Base-by-base conservation (phyloP, 1,139 yeast species). In the Sporopachydermia cereana region DNA sequence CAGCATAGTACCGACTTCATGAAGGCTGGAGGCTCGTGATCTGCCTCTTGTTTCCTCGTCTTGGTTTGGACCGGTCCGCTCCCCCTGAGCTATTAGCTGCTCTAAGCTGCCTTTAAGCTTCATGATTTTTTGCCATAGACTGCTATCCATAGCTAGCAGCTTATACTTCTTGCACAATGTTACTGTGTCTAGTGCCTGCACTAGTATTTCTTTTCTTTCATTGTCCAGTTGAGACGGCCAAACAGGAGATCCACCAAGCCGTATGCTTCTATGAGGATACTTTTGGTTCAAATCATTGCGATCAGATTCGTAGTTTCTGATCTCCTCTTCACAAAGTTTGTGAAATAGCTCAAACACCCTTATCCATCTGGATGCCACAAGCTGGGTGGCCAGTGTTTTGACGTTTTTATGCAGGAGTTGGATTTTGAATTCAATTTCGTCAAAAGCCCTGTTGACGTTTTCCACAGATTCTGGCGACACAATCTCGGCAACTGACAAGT, bases 291-390 rank as follows among this genome's bases (percentile, higher is more conserved):
- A 7, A 25, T 14, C 12, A 17, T 4, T 51, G 27, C 41, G 50
- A 57, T n/a, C 46, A 36, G 27, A 54, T 48, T 42, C 68, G 60
- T 17, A 58, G 60, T 31, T 63, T 58, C 16, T 68, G 54, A 30
- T 67, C 4, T 72, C 56, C 50, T 74, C 75, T 3, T 59, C 58
- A 42, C 69, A 62, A 44, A 77, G 55, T 48, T 64, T 69, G 14
- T 57, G 60, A 50, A 76, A 77, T 1, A 77, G 62, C 24, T 68
- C 67, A 48, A 7, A 34, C 39, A 20, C 22, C 9, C 20, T 9
- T 34, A 68, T 62, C 88, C 86, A 80, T 52, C 76, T 69, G 29
- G 65, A 63, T 47, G 75, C 79, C 1, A 80, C 67, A 17, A 72
- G 54, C 42, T 72, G 76, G 5, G 52, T 52, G 53, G 72, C 73